Conservation (phyloP, 495 filamentous ascomycete genomes). For the Collariella sp. region DNA sequence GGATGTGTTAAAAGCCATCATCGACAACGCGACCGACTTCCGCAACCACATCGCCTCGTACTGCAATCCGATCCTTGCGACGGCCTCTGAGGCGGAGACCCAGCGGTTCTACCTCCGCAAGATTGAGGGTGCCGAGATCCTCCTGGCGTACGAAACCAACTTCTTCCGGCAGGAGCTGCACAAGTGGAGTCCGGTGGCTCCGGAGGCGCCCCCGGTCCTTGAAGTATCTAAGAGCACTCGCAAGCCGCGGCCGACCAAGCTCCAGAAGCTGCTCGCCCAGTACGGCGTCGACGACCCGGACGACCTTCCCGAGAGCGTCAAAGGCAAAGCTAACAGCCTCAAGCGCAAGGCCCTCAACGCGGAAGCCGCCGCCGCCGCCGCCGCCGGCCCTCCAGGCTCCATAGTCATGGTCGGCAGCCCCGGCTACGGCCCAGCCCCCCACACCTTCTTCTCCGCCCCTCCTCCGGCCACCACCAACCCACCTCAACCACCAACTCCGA, state of each 20-base stretch:
- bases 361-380: conserved; percentile 32
- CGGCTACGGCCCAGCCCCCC: conserved; percentile 21
- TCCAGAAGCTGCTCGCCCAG: conserved; percentile 89
- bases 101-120: conserved; percentile 98
- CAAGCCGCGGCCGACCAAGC: conserved; percentile 93
- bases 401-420: conserved; percentile 27
- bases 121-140: conserved; percentile 94
- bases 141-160: conserved; percentile 88
- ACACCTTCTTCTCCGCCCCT: conserved; percentile 33
- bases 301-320: conserved; percentile 71
- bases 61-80: conserved; percentile 72
- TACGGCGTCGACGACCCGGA: conserved; percentile 81
- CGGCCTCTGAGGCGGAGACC: conserved; percentile 74
- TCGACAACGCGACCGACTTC: conserved; percentile 75
- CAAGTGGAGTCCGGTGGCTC: conserved; percentile 90
- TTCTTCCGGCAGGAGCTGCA: conserved; percentile 95
- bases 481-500: conserved; percentile 29
- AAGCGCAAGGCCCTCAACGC: conserved; percentile 48
- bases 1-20: conserved; percentile 70
- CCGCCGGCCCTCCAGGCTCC: conserved; percentile 9
- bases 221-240: conserved; percentile 86
- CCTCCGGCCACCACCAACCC: conserved; percentile 34
- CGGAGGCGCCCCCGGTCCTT: conserved; percentile 70
- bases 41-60: conserved; percentile 70
- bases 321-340: conserved; percentile 61